Percentiles rank a stretch among this genome's conserved stretches.
These are phyloP conservation scores for Neopestalotiopsis sp. DNA, from an alignment of 2,329 filamentous ascomycete genomes.

Conservation along the genomic window DNA sequence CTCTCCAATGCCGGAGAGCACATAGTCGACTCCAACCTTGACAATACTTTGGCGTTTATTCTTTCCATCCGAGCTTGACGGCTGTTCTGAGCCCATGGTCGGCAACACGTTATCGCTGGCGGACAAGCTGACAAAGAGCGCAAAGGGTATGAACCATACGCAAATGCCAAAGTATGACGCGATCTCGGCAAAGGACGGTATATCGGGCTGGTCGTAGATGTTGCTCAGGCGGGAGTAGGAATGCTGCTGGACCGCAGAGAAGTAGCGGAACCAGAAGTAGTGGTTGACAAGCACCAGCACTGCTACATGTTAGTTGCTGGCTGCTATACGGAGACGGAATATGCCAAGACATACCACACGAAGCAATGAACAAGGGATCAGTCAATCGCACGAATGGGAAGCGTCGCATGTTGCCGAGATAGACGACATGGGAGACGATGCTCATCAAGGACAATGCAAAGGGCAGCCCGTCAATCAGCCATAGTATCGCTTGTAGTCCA, in stretches of 20 bases:
- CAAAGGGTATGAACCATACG: constrained; percentile 95
- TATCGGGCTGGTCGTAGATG: constrained; percentile 64
- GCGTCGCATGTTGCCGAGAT: constrained; percentile 81
- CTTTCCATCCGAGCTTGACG: constrained; percentile 51
- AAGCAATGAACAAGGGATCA: constrained; percentile 84
- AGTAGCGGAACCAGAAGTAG: constrained; percentile 95
- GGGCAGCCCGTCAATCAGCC: constrained; percentile 85
- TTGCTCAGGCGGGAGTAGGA: constrained; percentile 63
- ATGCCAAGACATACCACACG: constrained; percentile 67
- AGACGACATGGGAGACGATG: constrained; percentile 81
- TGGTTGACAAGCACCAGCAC: constrained; percentile 88
- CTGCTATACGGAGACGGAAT: neutral
- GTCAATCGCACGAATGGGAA: constrained; percentile 82
- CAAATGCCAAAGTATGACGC: constrained; percentile 95
- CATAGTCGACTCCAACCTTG: constrained; percentile 66
- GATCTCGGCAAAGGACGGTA: constrained; percentile 91
- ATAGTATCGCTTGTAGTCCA: constrained; percentile 73
- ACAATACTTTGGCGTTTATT: constrained; percentile 66
- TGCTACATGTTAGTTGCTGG: constrained; percentile 40
- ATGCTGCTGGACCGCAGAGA: constrained; percentile 67
- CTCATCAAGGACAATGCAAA: constrained; percentile 75
- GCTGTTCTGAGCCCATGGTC: constrained; percentile 80
- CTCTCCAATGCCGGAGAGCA: constrained; percentile 57
- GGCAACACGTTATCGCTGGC: constrained; percentile 95
- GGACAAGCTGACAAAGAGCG: constrained; percentile 90